Percentiles rank a stretch among this genome's conserved stretches.
These are phyloP conservation scores for Xylariaceae sp. DNA, from an alignment of 2,329 filamentous ascomycete species.

Conservation along the genomic window DNA sequence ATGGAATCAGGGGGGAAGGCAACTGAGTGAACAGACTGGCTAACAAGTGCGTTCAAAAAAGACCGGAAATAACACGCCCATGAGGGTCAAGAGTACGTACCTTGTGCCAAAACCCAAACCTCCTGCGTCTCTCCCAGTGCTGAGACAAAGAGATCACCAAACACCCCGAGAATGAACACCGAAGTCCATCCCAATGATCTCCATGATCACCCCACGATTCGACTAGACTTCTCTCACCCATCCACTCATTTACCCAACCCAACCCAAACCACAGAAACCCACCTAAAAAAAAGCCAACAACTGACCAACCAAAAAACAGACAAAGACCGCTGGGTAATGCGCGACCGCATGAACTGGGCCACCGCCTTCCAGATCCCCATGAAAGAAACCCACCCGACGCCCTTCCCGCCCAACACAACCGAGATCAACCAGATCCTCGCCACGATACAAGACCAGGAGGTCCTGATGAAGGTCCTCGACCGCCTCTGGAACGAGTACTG, in stretches of 20 bases:
- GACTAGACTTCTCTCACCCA: not conserved
- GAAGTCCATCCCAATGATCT: not conserved
- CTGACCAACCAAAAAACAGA: not conserved
- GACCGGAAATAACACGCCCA: constrained; percentile 35
- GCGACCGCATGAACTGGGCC: constrained; percentile 35
- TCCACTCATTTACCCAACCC: not conserved
- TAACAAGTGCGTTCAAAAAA: constrained; percentile 5
- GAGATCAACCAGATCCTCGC: constrained; percentile 34
- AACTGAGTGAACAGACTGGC: not conserved
- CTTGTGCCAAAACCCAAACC: not conserved
- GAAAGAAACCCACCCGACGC: constrained; percentile 23
- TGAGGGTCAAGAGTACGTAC: constrained; percentile 35
- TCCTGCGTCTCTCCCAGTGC: not conserved
- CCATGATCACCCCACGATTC: too few species aligned
- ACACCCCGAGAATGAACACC: not conserved
- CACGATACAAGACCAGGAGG: constrained; percentile 22
- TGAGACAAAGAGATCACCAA: not conserved
- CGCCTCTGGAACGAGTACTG: constrained; percentile 33
- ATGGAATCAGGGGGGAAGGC: not conserved
- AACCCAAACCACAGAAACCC: not conserved
- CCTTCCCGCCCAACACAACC: constrained; percentile 36
- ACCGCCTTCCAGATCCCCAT: constrained; percentile 35
- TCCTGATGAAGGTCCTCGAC: constrained; percentile 31
- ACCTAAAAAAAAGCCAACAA: not conserved
- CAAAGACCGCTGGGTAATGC: constrained; percentile 36